phyloP scores from a whole-genome alignment of 148 eudicot species.

The Hydrangea macrophylla region DNA sequence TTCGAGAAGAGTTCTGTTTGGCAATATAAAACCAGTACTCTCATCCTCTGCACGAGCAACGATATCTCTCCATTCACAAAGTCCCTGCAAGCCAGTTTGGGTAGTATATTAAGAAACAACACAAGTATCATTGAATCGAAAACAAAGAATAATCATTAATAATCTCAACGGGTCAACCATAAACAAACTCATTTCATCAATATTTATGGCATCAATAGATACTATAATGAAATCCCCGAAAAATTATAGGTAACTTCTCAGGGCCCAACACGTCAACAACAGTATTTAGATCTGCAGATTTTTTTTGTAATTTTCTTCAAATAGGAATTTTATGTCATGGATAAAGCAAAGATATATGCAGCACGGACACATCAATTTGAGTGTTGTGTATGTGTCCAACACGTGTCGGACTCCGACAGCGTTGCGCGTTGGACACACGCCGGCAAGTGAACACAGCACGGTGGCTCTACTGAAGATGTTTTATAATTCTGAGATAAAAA shows the following conservation, averaged over 20 bases:
- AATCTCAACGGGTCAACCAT: conserved; percentile 2
- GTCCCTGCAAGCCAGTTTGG: conserved; percentile 54
- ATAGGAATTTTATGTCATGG: neutral
- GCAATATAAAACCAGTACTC: conserved; percentile 95
- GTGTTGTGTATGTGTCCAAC: no score
- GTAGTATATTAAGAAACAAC: neutral
- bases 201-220: no score
- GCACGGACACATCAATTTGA: no score
- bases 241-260: neutral
- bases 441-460: no score
- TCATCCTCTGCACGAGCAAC: conserved; percentile 97
- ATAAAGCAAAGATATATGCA: neutral
- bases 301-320: neutral
- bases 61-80: conserved; percentile 87
- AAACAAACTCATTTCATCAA: neutral
- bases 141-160: neutral
- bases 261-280: neutral
- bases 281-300: neutral
- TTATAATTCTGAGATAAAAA: neutral
- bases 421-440: no score
- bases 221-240: no score
- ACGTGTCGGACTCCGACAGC: no score
- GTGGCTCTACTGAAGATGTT: no score
- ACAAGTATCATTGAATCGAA: no score
- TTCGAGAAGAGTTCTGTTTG: conserved; percentile 82